phyloP scores from a whole-genome alignment of 257 asterid species.

The Rubia yunnanensis region DNA sequence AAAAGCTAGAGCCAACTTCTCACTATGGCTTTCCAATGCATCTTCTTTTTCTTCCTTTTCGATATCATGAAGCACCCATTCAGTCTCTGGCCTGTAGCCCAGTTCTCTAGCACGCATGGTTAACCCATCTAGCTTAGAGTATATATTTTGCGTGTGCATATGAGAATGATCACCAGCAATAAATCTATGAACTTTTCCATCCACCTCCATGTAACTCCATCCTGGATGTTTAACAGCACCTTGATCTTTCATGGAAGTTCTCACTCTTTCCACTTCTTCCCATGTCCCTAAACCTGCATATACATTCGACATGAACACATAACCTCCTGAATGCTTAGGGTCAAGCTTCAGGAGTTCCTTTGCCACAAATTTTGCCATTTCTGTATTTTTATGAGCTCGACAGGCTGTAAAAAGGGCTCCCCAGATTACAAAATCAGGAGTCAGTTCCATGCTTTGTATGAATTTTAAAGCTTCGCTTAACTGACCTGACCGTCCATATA shows the following conservation, averaged over 20 bases:
- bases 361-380: constrained; percentile 28
- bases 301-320: constrained; percentile 31
- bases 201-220: constrained; percentile 38
- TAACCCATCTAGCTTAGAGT: constrained; percentile 25
- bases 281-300: constrained; percentile 30
- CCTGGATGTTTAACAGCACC: constrained; percentile 35
- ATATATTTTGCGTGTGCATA: constrained; percentile 18
- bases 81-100: constrained; percentile 33
- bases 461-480: constrained; percentile 29
- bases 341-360: constrained; percentile 29
- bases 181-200: constrained; percentile 28
- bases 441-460: constrained; percentile 23
- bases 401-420: constrained; percentile 41
- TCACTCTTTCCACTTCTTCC: constrained; percentile 36
- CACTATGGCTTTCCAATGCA: constrained; percentile 32
- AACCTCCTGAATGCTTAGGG: constrained; percentile 35
- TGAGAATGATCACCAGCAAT: constrained; percentile 33
- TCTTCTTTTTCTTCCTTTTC: constrained; percentile 42
- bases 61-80: constrained; percentile 36
- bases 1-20: constrained; percentile 38
- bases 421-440: constrained; percentile 35
- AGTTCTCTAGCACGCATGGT: constrained; percentile 19
- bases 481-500: constrained; percentile 35
- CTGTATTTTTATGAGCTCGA: constrained; percentile 33
- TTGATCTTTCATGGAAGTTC: constrained; percentile 27